Evolutionary conservation across 169 alveolate species (phyloP), one percentile per base, ranked within the genome.

Genomic region (Plasmodium fragile): DNA sequence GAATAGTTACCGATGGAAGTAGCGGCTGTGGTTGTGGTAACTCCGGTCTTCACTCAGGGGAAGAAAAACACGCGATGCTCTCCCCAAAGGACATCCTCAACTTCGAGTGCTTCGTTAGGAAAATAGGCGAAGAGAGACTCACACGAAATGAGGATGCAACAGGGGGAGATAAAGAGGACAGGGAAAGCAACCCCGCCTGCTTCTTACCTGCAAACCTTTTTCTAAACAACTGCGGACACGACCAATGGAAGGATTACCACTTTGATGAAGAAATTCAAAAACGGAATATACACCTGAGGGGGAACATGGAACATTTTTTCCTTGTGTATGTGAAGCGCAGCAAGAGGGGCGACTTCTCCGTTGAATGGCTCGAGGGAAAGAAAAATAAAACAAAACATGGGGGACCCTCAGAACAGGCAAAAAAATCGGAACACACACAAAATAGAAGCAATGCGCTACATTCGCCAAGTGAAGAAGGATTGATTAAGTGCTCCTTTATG

Each of bases 231-330:
- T 1, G 81, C 10, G 71, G 45, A 3, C 45, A 89, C 32, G 71
- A 36, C 36, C 28, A 78, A 36, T 59, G 49, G 45, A 59, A 49
- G 30, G 53, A 55, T 10, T 41, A 79, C 32, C 45, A 41, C 81
- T 89, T 89, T 77, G 55, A 13, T 11, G 55, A 41, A 4, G 73
- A 81, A 80, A 65, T 81, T n/a, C 6, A 65, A 1, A 91, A 81
- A 91, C 70, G 65, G 70, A 34, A 43, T 34, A 81, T 81, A 30
- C 69, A 30, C 41, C 84, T 91, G 7, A 72, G 73, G 55, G 80
- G 53, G 43, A 81, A 81, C 16, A 81, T 32, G 52, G 92, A 91
- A 18, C 92, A 91, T 55, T 70, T 91, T 70, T 91, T 81, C 75
- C 73, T 91, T 91, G 25, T 91, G 43, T 91, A 81, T 45, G 53